Evolutionary conservation across 495 filamentous ascomycete species (phyloP), one percentile per base, ranked within the genome.

Genomic region (Daldinia grandis): DNA sequence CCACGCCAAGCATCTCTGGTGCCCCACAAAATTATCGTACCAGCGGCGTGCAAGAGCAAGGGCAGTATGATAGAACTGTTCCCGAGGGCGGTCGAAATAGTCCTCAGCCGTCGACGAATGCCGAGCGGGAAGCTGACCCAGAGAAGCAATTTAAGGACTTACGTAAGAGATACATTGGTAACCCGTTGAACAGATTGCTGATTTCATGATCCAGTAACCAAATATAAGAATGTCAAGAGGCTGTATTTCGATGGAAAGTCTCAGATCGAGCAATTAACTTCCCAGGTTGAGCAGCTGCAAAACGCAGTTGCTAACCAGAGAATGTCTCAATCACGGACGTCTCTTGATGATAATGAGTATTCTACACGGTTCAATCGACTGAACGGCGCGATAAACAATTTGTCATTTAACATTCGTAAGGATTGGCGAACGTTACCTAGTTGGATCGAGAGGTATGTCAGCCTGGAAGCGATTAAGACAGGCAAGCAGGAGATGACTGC

Each of bases 401-500:
- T 99, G 1, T 90, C 96, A 1, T 99, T 97, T 79, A 93, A 93
- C 56, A 93, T 98, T 72, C 90, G 96, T 35, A 97, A 98, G 76
- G 89, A 95, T 72, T 99, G 95, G 95, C 87, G 87, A 67, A 80
- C 82, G 21, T 80, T 98, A 31, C 95, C 95, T 1, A 58, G 80
- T 2, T 98, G 94, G 94, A 83, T 99, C 21, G 82, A 85, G 21
- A 83, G 83, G 6, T 90, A 86, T 57, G 92, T 97, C 70, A 98
- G 94, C 76, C 84, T 90, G 55, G 94, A 97, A 66, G 94, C 95
- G 2, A 83, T 92, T 27, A 81, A 85, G 53, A 90, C 87, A 14
- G 95, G 93, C 58, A 95, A 92, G 62, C 93, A 97, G 77, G 95
- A 99, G 75, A 99, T 99, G 95, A 98, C 93, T 5, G 93, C 92